These are phyloP conservation scores for Pezicula carpinea DNA, from an alignment of 2,329 filamentous ascomycete species.

Conservation along the genomic window DNA sequence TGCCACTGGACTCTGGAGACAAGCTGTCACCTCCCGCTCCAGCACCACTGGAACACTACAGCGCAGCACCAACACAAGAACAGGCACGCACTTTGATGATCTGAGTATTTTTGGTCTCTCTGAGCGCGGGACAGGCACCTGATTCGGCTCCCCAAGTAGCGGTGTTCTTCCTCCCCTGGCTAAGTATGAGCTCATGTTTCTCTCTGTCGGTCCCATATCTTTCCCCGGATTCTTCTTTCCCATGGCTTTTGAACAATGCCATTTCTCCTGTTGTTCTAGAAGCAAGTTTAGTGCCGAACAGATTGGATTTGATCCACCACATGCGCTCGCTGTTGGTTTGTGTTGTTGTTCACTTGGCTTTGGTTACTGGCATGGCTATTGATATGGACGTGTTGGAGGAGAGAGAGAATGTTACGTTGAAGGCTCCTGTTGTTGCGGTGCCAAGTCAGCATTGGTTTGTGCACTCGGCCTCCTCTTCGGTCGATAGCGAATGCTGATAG, in stretches of 20 bases:
- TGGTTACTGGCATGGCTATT: neutral
- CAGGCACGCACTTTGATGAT: neutral
- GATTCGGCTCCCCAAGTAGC: neutral
- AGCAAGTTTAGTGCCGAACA: neutral
- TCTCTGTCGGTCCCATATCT: neutral
- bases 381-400: constrained; percentile 2
- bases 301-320: neutral
- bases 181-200: constrained; percentile 11
- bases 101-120: neutral
- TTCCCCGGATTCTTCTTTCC: neutral
- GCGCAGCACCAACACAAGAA: neutral
- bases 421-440: constrained; percentile 14
- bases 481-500: neutral
- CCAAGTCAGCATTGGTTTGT: constrained; percentile 17
- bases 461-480: neutral
- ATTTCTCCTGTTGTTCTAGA: neutral
- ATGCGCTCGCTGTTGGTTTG: constrained; percentile 15
- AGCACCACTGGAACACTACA: neutral
- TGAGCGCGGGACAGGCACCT: neutral
- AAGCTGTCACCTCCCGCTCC: neutral
- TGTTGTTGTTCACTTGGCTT: neutral
- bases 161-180: neutral
- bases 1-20: neutral
- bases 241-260: neutral
- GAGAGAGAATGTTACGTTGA: constrained; percentile 15